phyloP scores from a whole-genome alignment of 148 eudicot species.

The Fagopyrum esculentum region DNA sequence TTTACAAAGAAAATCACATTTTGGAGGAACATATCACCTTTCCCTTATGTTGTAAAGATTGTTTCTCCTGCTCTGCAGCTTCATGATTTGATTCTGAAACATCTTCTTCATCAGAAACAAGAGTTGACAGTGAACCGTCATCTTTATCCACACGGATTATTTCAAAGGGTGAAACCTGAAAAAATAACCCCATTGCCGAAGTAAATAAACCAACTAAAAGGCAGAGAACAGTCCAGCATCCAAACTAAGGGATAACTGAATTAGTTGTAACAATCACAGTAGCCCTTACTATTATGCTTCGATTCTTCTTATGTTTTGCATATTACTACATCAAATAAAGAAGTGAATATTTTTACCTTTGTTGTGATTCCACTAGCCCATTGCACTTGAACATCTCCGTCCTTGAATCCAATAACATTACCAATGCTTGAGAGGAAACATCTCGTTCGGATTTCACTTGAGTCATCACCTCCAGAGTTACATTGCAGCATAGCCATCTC shows the following conservation, averaged over 20 bases:
- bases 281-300: not conserved
- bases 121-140: slow-evolving; percentile 42
- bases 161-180: slow-evolving; percentile 65
- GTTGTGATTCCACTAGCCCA: slow-evolving; percentile 70
- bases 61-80: slow-evolving; percentile 29
- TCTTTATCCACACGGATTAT: slow-evolving; percentile 61
- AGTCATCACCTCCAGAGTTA: slow-evolving; percentile 13
- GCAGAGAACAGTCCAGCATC: not conserved
- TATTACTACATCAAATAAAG: not conserved
- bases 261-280: not conserved
- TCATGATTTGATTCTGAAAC: slow-evolving; percentile 32
- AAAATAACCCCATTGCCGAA: not conserved
- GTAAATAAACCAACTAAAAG: not conserved
- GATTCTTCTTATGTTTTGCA: not conserved
- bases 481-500: slow-evolving; percentile 14
- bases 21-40: not conserved
- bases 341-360: slow-evolving; percentile 36
- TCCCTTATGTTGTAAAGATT: not conserved
- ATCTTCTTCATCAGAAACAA: slow-evolving; percentile 27
- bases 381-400: slow-evolving; percentile 62
- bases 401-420: slow-evolving; percentile 47
- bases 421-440: slow-evolving; percentile 57
- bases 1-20: not conserved
- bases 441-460: slow-evolving; percentile 18
- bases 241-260: not conserved